Evolutionary conservation across 768 basidiomycete genomes (phyloP), one percentile per base, ranked within the genome.

Genomic region (Coprinopsis strossmayeri): DNA sequence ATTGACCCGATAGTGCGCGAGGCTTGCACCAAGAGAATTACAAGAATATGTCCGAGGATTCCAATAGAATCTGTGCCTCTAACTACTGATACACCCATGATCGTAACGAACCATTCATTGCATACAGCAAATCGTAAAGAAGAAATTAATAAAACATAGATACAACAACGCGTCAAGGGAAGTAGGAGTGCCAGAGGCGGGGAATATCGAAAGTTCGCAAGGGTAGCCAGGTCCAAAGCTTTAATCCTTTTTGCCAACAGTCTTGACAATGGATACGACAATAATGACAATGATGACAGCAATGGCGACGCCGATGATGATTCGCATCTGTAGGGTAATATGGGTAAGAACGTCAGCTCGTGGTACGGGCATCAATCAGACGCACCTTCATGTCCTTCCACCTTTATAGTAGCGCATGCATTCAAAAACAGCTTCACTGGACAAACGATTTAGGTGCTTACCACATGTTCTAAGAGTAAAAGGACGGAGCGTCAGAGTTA

Each of bases 321-420:
- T 84, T 69, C 93, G 83, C 95, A 96, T 96, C 89, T 94, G 24
- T 26, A 24, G 41, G 25, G n/a, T n/a, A n/a, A n/a, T n/a, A 35
- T n/a, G 12, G 32, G 27, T 17, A 28, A 35, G 9, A 20, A 32
- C 34, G 46, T 25, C 49, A 18, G 18, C 30, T 17, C 30, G 39
- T 32, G 42, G 20, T n/a, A 10, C 50, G 4, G 20, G 18, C 5
- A 34, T 57, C 15, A 18, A 5, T 38, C 37, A 50, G 4, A 53
- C 73, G 44, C 50, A 87, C 89, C 84, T 92, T 92, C 89, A 92
- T 92, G 65, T 96, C 93, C 66, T 96, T 94, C 92, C 92, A 94
- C 89, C 89, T 91, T 46, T 2, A n/a, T 15, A 38, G 17, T 38
- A 7, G 18, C 17, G 35, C 17, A 11, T 9, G 35, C 11, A 38